Conservation (phyloP, 768 basidiomycete genomes). For the Tremella fuciformis region DNA sequence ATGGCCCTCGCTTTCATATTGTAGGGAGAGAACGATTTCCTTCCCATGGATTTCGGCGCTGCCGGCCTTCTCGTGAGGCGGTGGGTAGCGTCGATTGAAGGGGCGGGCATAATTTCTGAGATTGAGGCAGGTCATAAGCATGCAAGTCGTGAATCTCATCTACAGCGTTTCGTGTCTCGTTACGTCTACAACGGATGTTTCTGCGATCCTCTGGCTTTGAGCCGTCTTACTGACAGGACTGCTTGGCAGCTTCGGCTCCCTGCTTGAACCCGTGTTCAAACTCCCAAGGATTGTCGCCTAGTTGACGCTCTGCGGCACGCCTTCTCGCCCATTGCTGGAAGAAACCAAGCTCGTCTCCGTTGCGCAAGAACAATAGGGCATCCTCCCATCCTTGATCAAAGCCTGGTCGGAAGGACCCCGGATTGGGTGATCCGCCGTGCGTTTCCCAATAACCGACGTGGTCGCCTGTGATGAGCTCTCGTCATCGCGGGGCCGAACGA, state of each 20-base stretch:
- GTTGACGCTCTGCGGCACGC: constrained; percentile 49
- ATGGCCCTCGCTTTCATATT: constrained; percentile 30
- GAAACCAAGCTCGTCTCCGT: constrained; percentile 64
- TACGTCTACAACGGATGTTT: neutral
- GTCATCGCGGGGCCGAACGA: neutral
- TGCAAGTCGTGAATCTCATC: neutral
- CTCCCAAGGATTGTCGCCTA: constrained; percentile 61
- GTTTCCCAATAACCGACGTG: constrained; percentile 58
- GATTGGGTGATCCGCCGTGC: constrained; percentile 62
- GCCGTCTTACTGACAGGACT: constrained; percentile 6
- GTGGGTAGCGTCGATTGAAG: constrained; percentile 41
- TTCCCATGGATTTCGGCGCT: constrained; percentile 41
- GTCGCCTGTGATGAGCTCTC: constrained; percentile 36
- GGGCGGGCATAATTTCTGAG: constrained; percentile 17
- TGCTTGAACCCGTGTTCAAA: constrained; percentile 62
- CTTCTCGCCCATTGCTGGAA: constrained; percentile 61
- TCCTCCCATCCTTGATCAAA: constrained; percentile 72
- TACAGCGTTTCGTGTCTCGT: neutral
- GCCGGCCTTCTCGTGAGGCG: constrained; percentile 12
- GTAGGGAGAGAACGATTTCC: constrained; percentile 29
- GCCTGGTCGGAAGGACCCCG: constrained; percentile 66
- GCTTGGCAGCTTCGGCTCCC: constrained; percentile 51
- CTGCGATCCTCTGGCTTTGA: neutral
- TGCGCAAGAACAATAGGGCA: constrained; percentile 60
- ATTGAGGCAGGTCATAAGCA: neutral